Conservation (phyloP, 2,329 filamentous ascomycete genomes). For the Fusarium buharicum region DNA sequence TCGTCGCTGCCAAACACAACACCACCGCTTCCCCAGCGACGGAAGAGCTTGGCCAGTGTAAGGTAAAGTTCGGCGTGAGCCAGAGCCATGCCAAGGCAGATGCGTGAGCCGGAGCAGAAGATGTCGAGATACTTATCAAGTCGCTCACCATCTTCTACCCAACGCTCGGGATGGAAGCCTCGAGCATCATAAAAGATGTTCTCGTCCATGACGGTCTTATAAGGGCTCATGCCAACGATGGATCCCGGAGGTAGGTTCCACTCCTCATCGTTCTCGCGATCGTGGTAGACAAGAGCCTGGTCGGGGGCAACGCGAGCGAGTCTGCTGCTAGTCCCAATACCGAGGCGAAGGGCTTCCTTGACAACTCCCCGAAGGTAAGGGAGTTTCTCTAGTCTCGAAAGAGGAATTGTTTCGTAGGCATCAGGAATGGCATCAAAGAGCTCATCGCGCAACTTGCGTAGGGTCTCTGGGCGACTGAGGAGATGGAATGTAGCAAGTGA, state of each 20-base stretch:
- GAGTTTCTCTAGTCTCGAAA: constrained; percentile 49
- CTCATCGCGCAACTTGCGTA: constrained; percentile 51
- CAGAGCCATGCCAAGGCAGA: constrained; percentile 53
- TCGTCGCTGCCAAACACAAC: constrained; percentile 45
- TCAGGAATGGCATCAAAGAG: constrained; percentile 50
- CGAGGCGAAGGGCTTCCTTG: constrained; percentile 61
- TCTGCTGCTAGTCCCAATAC: constrained; percentile 59
- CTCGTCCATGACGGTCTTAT: constrained; percentile 50
- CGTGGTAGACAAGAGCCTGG: constrained; percentile 47
- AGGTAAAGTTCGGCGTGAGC: constrained; percentile 54
- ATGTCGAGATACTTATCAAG: constrained; percentile 51
- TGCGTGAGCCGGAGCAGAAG: constrained; percentile 51
- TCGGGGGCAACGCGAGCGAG: constrained; percentile 60
- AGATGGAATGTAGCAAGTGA: constrained; percentile 52
- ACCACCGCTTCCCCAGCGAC: constrained; percentile 51
- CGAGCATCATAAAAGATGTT: constrained; percentile 48
- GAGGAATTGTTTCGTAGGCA: constrained; percentile 41
- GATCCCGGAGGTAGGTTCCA: constrained; percentile 50
- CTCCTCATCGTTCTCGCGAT: constrained; percentile 41
- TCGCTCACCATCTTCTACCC: constrained; percentile 48
- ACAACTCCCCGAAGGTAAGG: constrained; percentile 62
- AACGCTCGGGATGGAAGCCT: constrained; percentile 51
- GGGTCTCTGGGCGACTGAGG: constrained; percentile 46
- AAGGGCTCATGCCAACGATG: constrained; percentile 53
- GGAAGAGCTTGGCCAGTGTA: constrained; percentile 52